Evolutionary conservation across 2,329 filamentous ascomycete genomes (phyloP), one percentile per base, ranked within the genome.

Genomic region (Cadophora luteo-olivacea): DNA sequence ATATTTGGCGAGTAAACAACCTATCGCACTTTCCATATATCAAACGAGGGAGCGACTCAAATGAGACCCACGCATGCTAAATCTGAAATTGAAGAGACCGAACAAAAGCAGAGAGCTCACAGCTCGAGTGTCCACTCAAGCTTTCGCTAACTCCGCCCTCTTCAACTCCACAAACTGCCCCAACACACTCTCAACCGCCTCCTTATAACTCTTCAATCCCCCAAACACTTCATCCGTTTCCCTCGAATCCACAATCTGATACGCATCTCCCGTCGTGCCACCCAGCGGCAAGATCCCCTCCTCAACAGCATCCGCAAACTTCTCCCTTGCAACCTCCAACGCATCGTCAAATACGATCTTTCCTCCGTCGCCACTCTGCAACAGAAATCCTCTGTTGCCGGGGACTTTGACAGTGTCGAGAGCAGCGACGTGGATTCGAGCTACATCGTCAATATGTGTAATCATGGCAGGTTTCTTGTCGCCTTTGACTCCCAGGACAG

Each of bases 401-500:
- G 32, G 63, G 3, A 75, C 45, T 5, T 19, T 62, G 48, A n/a
- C 19, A 3, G 63, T 36, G 5, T 73, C 70, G 45, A 75, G 64
- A 12, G 64, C 69, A 41, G 68, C 66, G 22, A 75, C 60, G 66
- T 75, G 72, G 14, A 68, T 64, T 22, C 66, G 69, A 8, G 72
- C 71, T 19, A 70, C 70, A 61, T 75, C 73, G 36, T 73, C 65
- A 12, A 74, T 68, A 64, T 72, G 72, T 1, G 71, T 72, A 22
- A 72, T 68, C 14, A 64, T 70, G 54, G 32, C 72, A 61, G 68
- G 48, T 9, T 67, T 67, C 24, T 52, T 41, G 51, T 64, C 52
- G 11, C 54, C 61, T 19, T 71, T 67, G 32, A 61, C 58, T 19
- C 67, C 70, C 22, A 70, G 33, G 45, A 70, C 45, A 14, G 65